Evolutionary conservation across 805 yeast species (phyloP), one percentile per base, ranked within the genome.

Genomic region (Pichia exigua): DNA sequence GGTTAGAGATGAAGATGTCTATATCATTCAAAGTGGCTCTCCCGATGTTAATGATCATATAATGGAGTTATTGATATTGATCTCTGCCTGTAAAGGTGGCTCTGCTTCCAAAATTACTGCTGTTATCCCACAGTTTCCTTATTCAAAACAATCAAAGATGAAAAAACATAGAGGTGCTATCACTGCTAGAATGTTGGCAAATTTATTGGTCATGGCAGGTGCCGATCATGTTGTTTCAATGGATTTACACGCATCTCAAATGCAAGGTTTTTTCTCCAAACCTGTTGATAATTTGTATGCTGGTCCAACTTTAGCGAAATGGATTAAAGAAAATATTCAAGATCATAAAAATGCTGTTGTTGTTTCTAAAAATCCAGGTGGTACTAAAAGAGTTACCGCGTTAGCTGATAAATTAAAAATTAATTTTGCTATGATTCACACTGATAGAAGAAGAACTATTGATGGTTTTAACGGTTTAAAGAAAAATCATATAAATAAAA

Each of bases 291-390:
- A 94, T 68, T 73, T 94, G 54, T 90, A 89, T 63, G 97, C 97
- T 27, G 97, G 96, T 2, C 99, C 99, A 46, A 87, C 96, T 42
- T 77, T 94, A 59, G 97, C 97, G 28, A 80, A 87, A 61, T 94
- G 99, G 99, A 92, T 94, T 61, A 82, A 86, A 61, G 94, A 86
- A 67, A 86, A 94, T 62, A 85, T 94, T 46, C 82, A 83, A 39
- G 89, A 92, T 64, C 89, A 87, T 75, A 75, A 81, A 60, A 83
- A 84, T 54, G 92, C 96, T 2, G 99, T 95, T 26, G 95, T 94
- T 50, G 99, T 94, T 13, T 90, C 97, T n/a, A 94, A 94, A 67
- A 94, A 94, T 70, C 98, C 99, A 21, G 99, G 99, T 57, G 99
- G 99, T 51, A 91, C 99, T 21, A 94, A 94, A 68, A 80, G 99